phyloP scores from a whole-genome alignment of 2,329 filamentous ascomycete species.

The Claviceps purpurea region DNA sequence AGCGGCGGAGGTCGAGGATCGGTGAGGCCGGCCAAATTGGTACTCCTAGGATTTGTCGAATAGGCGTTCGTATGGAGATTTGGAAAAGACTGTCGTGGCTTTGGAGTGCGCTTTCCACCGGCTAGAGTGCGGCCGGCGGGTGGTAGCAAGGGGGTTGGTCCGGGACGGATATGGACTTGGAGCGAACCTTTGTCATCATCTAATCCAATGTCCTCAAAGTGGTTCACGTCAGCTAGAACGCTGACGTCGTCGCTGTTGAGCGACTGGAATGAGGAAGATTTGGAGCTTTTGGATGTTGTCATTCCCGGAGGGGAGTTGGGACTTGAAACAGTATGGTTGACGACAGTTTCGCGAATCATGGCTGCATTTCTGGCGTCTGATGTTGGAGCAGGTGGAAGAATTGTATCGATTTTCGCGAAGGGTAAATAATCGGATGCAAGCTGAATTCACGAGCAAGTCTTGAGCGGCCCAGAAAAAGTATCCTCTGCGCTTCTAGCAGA shows the following conservation, averaged over 20 bases:
- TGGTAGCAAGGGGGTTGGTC: slow-evolving; percentile 12
- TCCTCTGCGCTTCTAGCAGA: not conserved
- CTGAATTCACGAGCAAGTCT: not conserved
- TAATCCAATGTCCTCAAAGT: slow-evolving; percentile 90
- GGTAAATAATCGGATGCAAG: not conserved
- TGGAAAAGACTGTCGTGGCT: slow-evolving; percentile 28
- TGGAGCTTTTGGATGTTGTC: slow-evolving; percentile 74
- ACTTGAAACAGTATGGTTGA: slow-evolving; percentile 15
- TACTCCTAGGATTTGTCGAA: slow-evolving; percentile 36
- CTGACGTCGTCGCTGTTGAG: slow-evolving; percentile 61
- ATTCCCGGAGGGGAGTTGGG: slow-evolving; percentile 42
- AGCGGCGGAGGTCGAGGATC: slow-evolving; percentile 20
- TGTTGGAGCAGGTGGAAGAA: not conserved
- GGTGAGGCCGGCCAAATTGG: slow-evolving; percentile 27
- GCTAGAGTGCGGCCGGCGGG: slow-evolving; percentile 18
- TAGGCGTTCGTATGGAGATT: slow-evolving; percentile 33
- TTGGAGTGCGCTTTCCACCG: slow-evolving; percentile 16
- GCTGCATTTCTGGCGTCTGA: slow-evolving; percentile 16
- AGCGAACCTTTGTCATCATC: slow-evolving; percentile 47
- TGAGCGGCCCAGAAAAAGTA: not conserved
- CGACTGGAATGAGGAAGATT: slow-evolving; percentile 78
- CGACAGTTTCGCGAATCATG: slow-evolving; percentile 22
- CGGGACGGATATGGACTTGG: slow-evolving; percentile 27
- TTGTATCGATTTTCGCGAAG: not conserved
- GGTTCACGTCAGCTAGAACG: slow-evolving; percentile 56